phyloP scores from a whole-genome alignment of 2,329 filamentous ascomycete genomes.

The Colletotrichum australisinense region DNA sequence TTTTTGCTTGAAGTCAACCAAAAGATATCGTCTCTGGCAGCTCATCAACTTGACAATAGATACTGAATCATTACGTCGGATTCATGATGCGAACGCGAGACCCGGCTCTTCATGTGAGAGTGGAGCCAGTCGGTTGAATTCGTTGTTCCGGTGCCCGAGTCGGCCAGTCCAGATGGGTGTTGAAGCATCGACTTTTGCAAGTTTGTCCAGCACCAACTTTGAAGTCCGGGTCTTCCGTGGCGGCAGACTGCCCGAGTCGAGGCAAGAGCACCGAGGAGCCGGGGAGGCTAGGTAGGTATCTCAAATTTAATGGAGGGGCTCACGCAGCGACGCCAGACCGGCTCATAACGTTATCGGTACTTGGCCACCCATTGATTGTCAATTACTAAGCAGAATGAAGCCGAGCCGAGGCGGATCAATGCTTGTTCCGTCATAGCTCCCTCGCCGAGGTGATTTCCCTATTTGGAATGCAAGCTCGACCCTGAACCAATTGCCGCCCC shows the following conservation, averaged over 20 bases:
- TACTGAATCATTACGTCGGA: background rate
- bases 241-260: conserved; percentile 13
- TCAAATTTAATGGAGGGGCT: background rate
- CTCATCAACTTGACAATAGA: background rate
- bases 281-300: background rate
- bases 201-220: background rate
- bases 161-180: background rate
- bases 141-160: conserved; percentile 29
- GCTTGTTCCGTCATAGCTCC: conserved; percentile 14
- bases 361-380: background rate
- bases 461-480: conserved; percentile 3
- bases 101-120: conserved; percentile 20
- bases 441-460: conserved; percentile 21
- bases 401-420: conserved; percentile 9
- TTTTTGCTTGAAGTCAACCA: background rate
- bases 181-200: background rate
- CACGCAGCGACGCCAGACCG: too few relatives aligned
- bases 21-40: background rate
- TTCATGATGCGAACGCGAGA: background rate
- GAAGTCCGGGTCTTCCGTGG: conserved; percentile 12
- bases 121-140: conserved; percentile 25
- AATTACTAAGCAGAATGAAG: background rate
- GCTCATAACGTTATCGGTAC: conserved; percentile 1
- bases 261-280: conserved; percentile 1
- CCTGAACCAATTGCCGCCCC: conserved; percentile 22